Base-by-base conservation (phyloP, 495 filamentous ascomycete species). In the Letharia columbiana region DNA sequence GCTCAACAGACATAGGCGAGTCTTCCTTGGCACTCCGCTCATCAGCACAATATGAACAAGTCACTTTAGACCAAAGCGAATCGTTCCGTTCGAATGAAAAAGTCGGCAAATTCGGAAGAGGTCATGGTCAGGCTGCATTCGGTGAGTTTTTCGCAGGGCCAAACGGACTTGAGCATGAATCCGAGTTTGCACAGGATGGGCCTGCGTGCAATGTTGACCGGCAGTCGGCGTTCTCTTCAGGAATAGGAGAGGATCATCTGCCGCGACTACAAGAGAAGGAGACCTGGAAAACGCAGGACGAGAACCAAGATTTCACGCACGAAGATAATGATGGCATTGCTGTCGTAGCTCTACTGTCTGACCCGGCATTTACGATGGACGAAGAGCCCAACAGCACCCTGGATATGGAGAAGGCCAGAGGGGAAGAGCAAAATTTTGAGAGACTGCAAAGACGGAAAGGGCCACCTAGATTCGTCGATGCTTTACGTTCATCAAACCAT, bases 301-400 rank as follows among this genome's bases (percentile, higher is more conserved):
- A 17, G 35, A 23, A 65, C 4, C 28, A 28, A 52, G 56, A 42
- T 17, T 45, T 28, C 7, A 18, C 50, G 23, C 15, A 18, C 20
- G 12, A 40, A 4, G 40, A 44, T 11, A 44, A 50, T 44, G 81
- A 83, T 66, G 80, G 81, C 59, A 68, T 74, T 40, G 80, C 73
- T 7, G 80, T 82, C 9, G 65, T 80, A 11, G 68, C 75, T 56
- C 73, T 91, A 77, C 73, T 90, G 73, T 64, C 78, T 58, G 71
- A 87, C 74, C 59, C 74, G 65, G 72, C 78, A 67, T 79, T 87
- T 76, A 70, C 85, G 64, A 75, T 88, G 71, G 73, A 83, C 68
- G 42, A 69, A 60, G 17, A 76, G 70, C 15, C 72, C 76, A 10
- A 75, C 71, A 13, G 56, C 64, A 1, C 65, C 50, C 0, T 76